Conservation (phyloP, 495 filamentous ascomycete genomes). For the Neurospora hispaniola region DNA sequence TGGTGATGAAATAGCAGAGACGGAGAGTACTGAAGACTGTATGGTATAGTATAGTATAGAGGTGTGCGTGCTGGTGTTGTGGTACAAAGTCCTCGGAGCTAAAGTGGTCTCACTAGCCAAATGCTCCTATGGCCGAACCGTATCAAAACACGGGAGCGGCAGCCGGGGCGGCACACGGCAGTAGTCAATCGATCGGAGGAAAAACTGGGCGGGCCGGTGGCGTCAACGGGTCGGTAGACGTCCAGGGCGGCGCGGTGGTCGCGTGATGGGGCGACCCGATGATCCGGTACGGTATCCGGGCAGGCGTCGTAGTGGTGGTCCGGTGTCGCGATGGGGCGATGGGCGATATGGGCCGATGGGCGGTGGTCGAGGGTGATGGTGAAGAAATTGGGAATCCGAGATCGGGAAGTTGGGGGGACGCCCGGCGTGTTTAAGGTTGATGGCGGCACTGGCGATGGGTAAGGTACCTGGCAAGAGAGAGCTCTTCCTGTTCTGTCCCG, state of each 20-base stretch:
- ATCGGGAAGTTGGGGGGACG: background rate
- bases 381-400: background rate
- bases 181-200: background rate
- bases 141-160: background rate
- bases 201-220: conserved; percentile 6
- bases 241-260: conserved; percentile 17
- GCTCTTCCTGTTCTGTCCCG: background rate
- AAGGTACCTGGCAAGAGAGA: background rate
- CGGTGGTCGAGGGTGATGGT: background rate
- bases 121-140: background rate
- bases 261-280: conserved; percentile 14
- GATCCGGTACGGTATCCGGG: conserved; percentile 10
- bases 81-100: background rate
- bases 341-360: background rate
- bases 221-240: conserved; percentile 11
- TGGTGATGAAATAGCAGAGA: background rate
- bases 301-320: conserved; percentile 20
- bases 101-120: background rate
- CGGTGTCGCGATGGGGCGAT: conserved; percentile 20
- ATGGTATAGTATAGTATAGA: conserved; percentile 1
- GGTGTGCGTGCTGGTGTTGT: background rate
- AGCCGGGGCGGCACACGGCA: conserved; percentile 4
- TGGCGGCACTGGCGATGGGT: background rate
- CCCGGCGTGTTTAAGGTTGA: background rate
- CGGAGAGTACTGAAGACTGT: too few relatives aligned